Evolutionary conservation across 2,329 filamentous ascomycete genomes (phyloP).

Genomic region (Verticillium dahliae): DNA sequence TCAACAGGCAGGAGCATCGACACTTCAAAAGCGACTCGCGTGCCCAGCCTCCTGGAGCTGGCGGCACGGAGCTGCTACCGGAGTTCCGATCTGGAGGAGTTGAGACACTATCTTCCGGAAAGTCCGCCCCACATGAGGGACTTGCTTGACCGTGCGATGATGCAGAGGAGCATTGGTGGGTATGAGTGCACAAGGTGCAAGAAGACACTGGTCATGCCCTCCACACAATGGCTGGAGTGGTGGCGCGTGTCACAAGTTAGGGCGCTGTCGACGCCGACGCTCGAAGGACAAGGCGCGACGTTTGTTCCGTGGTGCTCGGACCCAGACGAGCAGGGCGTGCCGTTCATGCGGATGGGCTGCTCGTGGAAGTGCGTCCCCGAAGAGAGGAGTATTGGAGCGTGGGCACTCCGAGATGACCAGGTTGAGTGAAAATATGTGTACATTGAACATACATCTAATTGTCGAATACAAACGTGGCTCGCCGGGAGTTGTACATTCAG

Average conservation of each 20-base stretch:
- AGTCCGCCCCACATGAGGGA: slow-evolving; percentile 30
- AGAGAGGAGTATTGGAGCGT: slow-evolving; percentile 20
- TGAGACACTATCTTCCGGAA: slow-evolving; percentile 35
- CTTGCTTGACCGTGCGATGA: slow-evolving; percentile 30
- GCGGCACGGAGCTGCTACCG: slow-evolving; percentile 39
- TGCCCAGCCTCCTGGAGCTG: slow-evolving; percentile 45
- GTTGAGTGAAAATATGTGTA: neutral
- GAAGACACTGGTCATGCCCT: slow-evolving; percentile 40
- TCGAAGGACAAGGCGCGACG: slow-evolving; percentile 4
- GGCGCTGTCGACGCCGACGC: slow-evolving; percentile 1
- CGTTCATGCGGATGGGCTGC: slow-evolving; percentile 41
- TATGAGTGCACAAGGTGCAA: slow-evolving; percentile 45
- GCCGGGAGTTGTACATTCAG: neutral
- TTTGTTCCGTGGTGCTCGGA: slow-evolving; percentile 20
- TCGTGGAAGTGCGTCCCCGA: slow-evolving; percentile 41
- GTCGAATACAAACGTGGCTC: neutral
- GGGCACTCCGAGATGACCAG: slow-evolving; percentile 1
- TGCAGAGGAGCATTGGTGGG: slow-evolving; percentile 40
- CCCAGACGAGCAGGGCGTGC: slow-evolving; percentile 30
- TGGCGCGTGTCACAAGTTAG: slow-evolving; percentile 29
- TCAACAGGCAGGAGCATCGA: slow-evolving; percentile 1
- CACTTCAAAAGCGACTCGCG: slow-evolving; percentile 19
- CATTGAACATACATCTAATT: neutral
- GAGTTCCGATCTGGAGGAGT: slow-evolving; percentile 32
- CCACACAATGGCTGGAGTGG: slow-evolving; percentile 59